A percentile compares a stretch with the other conserved stretches of the same genome.
phyloP scores from a whole-genome alignment of 1,284 basidiomycete species.

The Takashimella koratensis region DNA sequence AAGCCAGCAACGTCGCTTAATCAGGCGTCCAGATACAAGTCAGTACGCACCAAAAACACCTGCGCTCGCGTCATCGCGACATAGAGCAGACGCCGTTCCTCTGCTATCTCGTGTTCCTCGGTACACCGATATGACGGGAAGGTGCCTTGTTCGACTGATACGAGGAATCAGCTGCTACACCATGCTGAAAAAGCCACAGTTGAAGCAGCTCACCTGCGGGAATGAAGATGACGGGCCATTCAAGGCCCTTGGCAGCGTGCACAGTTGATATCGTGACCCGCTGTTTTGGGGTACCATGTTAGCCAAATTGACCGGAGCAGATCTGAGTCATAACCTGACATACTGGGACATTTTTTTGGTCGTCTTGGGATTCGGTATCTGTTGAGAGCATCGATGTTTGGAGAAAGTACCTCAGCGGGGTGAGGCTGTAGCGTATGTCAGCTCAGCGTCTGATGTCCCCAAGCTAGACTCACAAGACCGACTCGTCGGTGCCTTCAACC shows the following conservation, averaged over 20 bases:
- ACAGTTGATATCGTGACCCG: slow-evolving; percentile 85
- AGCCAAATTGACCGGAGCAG: too few relatives aligned
- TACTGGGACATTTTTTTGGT: slow-evolving; percentile 46
- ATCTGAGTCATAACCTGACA: too few relatives aligned
- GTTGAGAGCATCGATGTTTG: slow-evolving; percentile 82
- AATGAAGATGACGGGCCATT: slow-evolving; percentile 69
- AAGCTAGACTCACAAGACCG: slow-evolving; percentile 7
- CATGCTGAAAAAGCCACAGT: not conserved
- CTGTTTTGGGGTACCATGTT: slow-evolving; percentile 43
- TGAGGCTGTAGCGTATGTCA: slow-evolving; percentile 50
- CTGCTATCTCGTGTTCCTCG: slow-evolving; percentile 63
- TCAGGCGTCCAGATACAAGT: not conserved
- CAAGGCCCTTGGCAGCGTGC: slow-evolving; percentile 85
- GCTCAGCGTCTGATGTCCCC: slow-evolving; percentile 1
- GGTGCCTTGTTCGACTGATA: slow-evolving; percentile 67
- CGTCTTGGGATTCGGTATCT: slow-evolving; percentile 63
- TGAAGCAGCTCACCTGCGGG: slow-evolving; percentile 39
- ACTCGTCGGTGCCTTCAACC: slow-evolving; percentile 16
- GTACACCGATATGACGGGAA: slow-evolving; percentile 71
- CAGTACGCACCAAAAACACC: slow-evolving; percentile 55
- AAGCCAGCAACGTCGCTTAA: not conserved
- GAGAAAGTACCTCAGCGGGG: slow-evolving; percentile 72
- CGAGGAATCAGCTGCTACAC: too few relatives aligned
- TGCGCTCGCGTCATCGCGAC: slow-evolving; percentile 89
- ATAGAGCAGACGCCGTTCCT: slow-evolving; percentile 81